These are phyloP conservation scores for Polyporus tsugae DNA, from an alignment of 1,284 basidiomycete species.

Conservation along the genomic window DNA sequence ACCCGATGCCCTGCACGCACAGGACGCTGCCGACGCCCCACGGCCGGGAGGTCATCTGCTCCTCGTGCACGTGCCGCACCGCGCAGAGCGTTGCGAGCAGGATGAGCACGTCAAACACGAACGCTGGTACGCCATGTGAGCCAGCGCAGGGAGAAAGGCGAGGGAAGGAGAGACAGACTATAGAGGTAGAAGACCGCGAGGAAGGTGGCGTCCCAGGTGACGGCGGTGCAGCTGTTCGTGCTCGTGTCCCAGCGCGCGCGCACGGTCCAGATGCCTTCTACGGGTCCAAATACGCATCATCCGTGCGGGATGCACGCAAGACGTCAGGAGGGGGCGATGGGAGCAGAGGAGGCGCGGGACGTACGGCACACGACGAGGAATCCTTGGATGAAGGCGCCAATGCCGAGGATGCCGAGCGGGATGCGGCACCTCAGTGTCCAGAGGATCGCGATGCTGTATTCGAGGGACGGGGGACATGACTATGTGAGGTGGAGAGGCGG, in stretches of 20 bases:
- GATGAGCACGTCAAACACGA: slow-evolving; percentile 24
- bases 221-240: slow-evolving; percentile 8
- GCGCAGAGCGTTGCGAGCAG: slow-evolving; percentile 24
- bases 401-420: slow-evolving; percentile 9
- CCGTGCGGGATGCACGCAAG: neutral
- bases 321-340: neutral
- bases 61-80: slow-evolving; percentile 20
- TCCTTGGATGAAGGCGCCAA: slow-evolving; percentile 10
- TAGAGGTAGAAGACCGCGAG: slow-evolving; percentile 26
- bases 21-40: slow-evolving; percentile 25
- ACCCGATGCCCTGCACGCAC: slow-evolving; percentile 29
- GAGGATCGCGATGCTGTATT: slow-evolving; percentile 18
- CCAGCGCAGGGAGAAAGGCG: neutral
- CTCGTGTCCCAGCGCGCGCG: slow-evolving; percentile 18
- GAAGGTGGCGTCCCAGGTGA: slow-evolving; percentile 14
- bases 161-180: slow-evolving; percentile 14
- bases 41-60: neutral
- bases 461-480: too few species aligned
- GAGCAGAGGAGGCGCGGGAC: neutral
- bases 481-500: neutral
- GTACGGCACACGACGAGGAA: slow-evolving; percentile 18
- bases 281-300: too few species aligned
- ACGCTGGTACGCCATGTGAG: slow-evolving; percentile 12
- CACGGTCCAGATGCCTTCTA: slow-evolving; percentile 24
- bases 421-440: slow-evolving; percentile 7